Conservation (phyloP, 345 rosid species). For the Gossypium bickii region DNA sequence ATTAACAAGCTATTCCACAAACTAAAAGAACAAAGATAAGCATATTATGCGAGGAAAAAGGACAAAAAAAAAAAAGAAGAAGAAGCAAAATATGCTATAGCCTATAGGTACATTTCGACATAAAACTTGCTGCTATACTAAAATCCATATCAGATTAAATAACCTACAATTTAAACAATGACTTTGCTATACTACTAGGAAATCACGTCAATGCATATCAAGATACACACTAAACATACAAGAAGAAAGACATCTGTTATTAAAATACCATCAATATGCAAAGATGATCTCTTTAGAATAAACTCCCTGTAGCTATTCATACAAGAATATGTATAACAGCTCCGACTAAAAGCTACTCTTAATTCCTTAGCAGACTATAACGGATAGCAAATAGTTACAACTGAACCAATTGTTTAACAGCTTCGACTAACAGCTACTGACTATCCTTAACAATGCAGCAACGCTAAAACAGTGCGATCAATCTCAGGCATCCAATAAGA, state of each 20-base stretch:
- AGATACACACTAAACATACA: neutral
- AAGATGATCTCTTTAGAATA: no score
- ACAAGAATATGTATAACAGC: no score
- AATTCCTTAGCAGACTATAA: no score
- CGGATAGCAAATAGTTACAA: no score
- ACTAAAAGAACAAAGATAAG: neutral
- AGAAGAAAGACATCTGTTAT: neutral
- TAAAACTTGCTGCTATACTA: neutral
- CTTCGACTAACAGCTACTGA: no score
- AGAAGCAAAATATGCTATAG: neutral
- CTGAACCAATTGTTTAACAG: no score
- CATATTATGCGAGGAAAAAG: neutral
- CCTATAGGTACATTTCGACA: neutral
- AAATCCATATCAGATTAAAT: no score
- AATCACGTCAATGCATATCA: neutral
- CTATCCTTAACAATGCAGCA: conserved; percentile 21
- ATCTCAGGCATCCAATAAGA: neutral
- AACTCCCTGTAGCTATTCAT: no score
- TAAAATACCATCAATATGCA: no score
- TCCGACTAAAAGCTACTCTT: no score
- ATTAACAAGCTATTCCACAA: neutral
- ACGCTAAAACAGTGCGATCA: conserved; percentile 29
- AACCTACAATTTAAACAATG: neutral
- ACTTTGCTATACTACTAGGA: neutral
- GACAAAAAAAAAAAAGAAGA: no score